Conservation (phyloP, 768 basidiomycete species). For the Myochromella boudieri region DNA sequence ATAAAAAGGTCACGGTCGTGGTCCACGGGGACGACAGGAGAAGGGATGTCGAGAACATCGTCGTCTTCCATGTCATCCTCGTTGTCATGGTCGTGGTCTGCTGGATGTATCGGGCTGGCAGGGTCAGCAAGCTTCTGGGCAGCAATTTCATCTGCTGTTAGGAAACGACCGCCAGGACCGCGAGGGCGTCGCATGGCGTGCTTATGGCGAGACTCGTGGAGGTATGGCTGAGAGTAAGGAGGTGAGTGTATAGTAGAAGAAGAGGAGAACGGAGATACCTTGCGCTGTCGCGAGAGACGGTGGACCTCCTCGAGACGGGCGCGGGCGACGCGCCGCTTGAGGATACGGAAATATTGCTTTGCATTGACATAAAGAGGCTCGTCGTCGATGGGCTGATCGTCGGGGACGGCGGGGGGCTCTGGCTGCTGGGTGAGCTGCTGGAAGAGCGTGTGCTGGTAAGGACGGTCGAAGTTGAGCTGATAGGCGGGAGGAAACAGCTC, state of each 20-base stretch:
- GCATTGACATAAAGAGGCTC: slow-evolving; percentile 99
- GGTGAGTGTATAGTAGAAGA: slow-evolving; percentile 4
- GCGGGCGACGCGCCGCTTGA: slow-evolving; percentile 90
- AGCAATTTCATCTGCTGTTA: slow-evolving; percentile 94
- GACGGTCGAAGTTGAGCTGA: slow-evolving; percentile 39
- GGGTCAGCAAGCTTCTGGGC: slow-evolving; percentile 60
- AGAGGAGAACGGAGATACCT: slow-evolving; percentile 49
- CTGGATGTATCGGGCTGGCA: slow-evolving; percentile 24
- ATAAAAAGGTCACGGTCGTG: slow-evolving; percentile 23
- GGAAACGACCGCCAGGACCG: slow-evolving; percentile 95
- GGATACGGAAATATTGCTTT: slow-evolving; percentile 98
- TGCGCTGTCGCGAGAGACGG: slow-evolving; percentile 87
- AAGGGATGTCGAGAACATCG: slow-evolving; percentile 30
- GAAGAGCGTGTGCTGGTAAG: slow-evolving; percentile 20
- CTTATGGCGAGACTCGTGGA: slow-evolving; percentile 96
- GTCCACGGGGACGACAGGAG: slow-evolving; percentile 18
- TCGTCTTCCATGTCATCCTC: slow-evolving; percentile 38
- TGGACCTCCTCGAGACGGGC: slow-evolving; percentile 94
- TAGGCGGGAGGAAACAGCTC: slow-evolving; percentile 57
- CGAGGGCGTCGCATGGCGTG: slow-evolving; percentile 97
- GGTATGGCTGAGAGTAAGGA: slow-evolving; percentile 70
- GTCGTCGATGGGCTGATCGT: slow-evolving; percentile 66
- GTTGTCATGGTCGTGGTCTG: slow-evolving; percentile 16
- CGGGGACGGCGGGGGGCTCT: slow-evolving; percentile 22
- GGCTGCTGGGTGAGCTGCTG: slow-evolving; percentile 21